Percentiles rank a stretch among this genome's conserved stretches.
Evolutionary conservation across 768 basidiomycete species (phyloP).

Genomic region (Cystofilobasidium macerans): DNA sequence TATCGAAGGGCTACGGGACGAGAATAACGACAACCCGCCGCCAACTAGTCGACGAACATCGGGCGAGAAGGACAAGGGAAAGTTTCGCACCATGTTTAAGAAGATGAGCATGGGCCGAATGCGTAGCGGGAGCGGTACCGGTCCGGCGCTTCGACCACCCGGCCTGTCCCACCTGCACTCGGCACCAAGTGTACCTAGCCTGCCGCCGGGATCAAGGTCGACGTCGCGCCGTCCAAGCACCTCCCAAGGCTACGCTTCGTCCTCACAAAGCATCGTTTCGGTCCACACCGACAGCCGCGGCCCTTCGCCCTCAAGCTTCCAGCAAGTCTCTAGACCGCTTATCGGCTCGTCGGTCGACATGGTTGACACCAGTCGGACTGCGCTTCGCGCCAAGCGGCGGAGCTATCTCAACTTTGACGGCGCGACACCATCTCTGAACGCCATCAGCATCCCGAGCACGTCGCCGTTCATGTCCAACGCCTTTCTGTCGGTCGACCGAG

Average conservation of each 20-base stretch:
- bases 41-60: neutral
- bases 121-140: conserved; percentile 36
- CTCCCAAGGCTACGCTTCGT: conserved; percentile 4
- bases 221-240: conserved; percentile 5
- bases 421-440: conserved; percentile 48
- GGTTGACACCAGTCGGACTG: conserved; percentile 6
- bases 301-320: conserved; percentile 3
- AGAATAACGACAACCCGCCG: neutral
- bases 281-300: neutral
- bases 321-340: neutral
- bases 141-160: conserved; percentile 3
- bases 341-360: neutral
- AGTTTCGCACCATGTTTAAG: conserved; percentile 83
- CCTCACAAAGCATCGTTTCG: neutral
- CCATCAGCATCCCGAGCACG: conserved; percentile 53
- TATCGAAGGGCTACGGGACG: conserved; percentile 7
- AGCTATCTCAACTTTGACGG: conserved; percentile 78
- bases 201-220: neutral
- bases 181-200: neutral
- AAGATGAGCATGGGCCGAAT: conserved; percentile 98
- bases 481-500: conserved; percentile 5
- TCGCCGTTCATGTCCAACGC: conserved; percentile 46
- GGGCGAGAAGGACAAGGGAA: conserved; percentile 48
- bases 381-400: conserved; percentile 56
- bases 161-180: conserved; percentile 16